Evolutionary conservation across 139 green algal genomes (phyloP).

Genomic region (Closterium sp.): DNA sequence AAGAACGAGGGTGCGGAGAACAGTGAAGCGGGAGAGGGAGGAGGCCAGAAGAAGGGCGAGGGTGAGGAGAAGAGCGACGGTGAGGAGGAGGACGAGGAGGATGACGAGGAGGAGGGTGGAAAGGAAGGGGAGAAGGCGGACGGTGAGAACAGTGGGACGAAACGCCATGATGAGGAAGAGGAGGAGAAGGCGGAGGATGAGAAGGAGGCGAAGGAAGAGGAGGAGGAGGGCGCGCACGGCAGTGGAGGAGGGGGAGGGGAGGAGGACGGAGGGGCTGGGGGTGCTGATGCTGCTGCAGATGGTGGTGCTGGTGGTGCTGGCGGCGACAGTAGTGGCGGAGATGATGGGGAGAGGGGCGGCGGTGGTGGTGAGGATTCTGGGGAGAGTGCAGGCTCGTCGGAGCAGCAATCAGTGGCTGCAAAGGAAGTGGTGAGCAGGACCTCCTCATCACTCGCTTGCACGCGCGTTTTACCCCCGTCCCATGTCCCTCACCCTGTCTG

Average conservation of each 20-base stretch:
- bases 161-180: neutral
- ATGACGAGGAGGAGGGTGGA: neutral
- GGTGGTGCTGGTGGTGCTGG: neutral
- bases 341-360: neutral
- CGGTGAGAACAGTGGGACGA: neutral
- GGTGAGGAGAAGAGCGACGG: neutral
- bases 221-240: neutral
- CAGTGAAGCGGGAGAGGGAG: neutral
- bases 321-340: neutral
- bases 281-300: neutral
- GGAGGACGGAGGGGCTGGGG: neutral
- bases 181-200: neutral
- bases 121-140: neutral
- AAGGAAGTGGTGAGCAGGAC: no score
- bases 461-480: no score
- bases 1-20: neutral
- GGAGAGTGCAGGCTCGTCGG: neutral
- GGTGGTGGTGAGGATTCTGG: neutral
- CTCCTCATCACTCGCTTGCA: no score
- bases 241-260: neutral
- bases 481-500: no score
- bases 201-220: no score
- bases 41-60: neutral
- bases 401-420: neutral
- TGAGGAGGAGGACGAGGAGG: neutral